A percentile compares a stretch with the other conserved stretches of the same genome.
phyloP scores from a whole-genome alignment of 2,329 filamentous ascomycete species.

The Chaetomium sp. region DNA sequence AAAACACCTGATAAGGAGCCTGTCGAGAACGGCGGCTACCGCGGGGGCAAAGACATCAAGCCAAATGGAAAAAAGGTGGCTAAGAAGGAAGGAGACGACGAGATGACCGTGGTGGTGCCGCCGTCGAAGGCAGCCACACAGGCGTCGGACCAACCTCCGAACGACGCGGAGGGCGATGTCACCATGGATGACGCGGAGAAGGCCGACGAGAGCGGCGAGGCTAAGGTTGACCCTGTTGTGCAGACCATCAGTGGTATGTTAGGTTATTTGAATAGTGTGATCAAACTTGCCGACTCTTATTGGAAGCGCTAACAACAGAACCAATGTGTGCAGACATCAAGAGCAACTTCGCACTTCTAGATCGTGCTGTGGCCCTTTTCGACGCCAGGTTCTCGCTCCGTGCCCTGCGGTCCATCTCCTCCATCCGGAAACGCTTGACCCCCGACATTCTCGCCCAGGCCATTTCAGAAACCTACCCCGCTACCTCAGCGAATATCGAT shows the following conservation, averaged over 20 bases:
- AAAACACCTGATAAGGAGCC: slow-evolving; percentile 68
- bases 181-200: slow-evolving; percentile 59
- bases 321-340: slow-evolving; percentile 66
- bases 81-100: slow-evolving; percentile 67
- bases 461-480: slow-evolving; percentile 72
- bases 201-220: slow-evolving; percentile 38
- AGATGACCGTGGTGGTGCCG: slow-evolving; percentile 77
- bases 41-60: slow-evolving; percentile 58
- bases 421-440: slow-evolving; percentile 84
- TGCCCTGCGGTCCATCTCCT: slow-evolving; percentile 90
- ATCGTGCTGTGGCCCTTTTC: slow-evolving; percentile 86
- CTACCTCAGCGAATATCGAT: slow-evolving; percentile 52
- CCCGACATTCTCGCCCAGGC: slow-evolving; percentile 74
- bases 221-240: slow-evolving; percentile 53
- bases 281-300: background rate
- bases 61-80: slow-evolving; percentile 56
- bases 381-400: slow-evolving; percentile 92
- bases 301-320: background rate
- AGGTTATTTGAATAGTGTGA: background rate
- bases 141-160: slow-evolving; percentile 47
- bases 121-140: slow-evolving; percentile 60
- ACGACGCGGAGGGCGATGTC: slow-evolving; percentile 63
- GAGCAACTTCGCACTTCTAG: slow-evolving; percentile 84
- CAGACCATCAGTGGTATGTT: slow-evolving; percentile 55
- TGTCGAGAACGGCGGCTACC: slow-evolving; percentile 58